These are phyloP conservation scores for Zizania palustris DNA, from an alignment of 202 grass and related monocot genomes.

Conservation along the genomic window DNA sequence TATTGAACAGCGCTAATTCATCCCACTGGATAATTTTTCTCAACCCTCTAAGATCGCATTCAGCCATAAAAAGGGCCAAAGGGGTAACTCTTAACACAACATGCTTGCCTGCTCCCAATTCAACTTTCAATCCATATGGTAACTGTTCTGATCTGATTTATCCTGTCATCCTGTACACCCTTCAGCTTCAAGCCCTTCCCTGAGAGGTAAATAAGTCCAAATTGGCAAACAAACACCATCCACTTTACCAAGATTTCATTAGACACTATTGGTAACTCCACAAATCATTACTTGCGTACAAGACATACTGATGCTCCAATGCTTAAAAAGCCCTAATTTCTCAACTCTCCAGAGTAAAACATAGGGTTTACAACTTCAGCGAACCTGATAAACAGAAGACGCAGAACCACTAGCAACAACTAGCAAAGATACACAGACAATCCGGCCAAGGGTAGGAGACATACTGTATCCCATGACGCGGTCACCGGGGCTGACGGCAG, in stretches of 20 bases:
- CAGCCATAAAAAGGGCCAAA: background rate
- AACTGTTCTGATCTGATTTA: too few species aligned
- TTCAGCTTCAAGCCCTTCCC: background rate
- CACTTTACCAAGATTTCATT: background rate
- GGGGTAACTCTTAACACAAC: background rate
- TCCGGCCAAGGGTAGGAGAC: background rate
- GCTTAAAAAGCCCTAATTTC: background rate
- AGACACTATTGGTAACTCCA: background rate
- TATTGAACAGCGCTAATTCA: background rate
- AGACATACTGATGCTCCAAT: background rate
- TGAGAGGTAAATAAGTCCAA: background rate
- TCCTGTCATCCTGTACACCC: too few species aligned
- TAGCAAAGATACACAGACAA: background rate
- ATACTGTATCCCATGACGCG: slow-evolving; percentile 98
- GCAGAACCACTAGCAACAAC: background rate
- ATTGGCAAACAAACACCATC: background rate
- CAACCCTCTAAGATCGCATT: background rate
- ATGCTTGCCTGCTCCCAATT: background rate
- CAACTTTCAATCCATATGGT: background rate
- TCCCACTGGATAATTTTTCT: background rate
- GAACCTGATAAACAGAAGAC: slow-evolving; percentile 10
- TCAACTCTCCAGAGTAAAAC: slow-evolving; percentile 1
- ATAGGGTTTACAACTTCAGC: slow-evolving; percentile 1
- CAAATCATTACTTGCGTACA: background rate
- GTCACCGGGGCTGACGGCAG: slow-evolving; percentile 64